Evolutionary conservation across 2,329 filamentous ascomycete species (phyloP), one percentile per base, ranked within the genome.

Genomic region (Aspergillus piperis): DNA sequence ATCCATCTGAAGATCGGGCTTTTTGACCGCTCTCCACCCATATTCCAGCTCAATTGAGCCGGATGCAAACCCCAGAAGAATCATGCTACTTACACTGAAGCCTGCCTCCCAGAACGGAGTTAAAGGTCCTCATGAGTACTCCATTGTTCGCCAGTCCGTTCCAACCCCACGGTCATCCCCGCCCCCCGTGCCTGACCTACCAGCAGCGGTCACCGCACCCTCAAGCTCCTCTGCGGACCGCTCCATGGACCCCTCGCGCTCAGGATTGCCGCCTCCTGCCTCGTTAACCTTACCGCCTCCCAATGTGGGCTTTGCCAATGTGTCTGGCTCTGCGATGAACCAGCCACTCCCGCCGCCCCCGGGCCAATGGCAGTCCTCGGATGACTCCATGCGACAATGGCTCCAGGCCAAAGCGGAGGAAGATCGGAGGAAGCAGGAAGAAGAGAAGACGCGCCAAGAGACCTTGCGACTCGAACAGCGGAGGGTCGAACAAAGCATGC

Each of bases 351-450:
- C 88, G n/a, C 81, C 84, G 39, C 84, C 85, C 30, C 86, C 88
- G 27, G 83, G 84, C 42, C 84, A 87, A 72, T 90, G 88, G 84
- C 85, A 88, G 70, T 84, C 83, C 51, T 81, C 84, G 36, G 88
- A 91, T 69, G 89, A 91, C 39, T 84, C 86, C 2, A 90, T 90
- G 87, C 86, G 84, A 63, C 84, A 82, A 57, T 92, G 89, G 89
- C 78, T 92, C 21, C 77, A 84, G 57, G 87, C 89, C 56, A 91
- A 88, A 73, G 81, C 86, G 0, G 90, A 92, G 74, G 90, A 92
- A 71, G 90, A 92, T 70, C 72, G 74, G 41, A 71, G 72, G 57
- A 66, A 60, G 71, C 89, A 91, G 75, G 89, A 92, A 75, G 89
- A 92, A 75, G 89, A 92, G 75, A 88, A 83, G 69, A 84, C 82